Base-by-base conservation (phyloP, 202 grass and related monocot genomes). In the Alloteropsis angusta region DNA sequence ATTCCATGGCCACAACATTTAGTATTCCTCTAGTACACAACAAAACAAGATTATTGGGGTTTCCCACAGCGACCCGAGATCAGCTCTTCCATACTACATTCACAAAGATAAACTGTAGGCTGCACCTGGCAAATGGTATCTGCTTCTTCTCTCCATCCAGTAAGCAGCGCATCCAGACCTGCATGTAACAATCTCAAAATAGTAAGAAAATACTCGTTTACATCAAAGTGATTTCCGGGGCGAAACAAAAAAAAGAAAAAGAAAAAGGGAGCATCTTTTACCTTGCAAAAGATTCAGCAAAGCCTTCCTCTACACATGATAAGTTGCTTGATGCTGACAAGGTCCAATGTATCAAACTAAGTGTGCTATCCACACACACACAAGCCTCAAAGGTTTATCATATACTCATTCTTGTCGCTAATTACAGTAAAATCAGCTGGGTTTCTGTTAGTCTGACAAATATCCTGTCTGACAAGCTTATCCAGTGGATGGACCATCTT, bases 361-460 rank as follows among this genome's bases (percentile, higher is more conserved):
- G 34, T 50, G 28, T 52, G 38, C 61, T 60, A 50, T 61, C 57
- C 57, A 41, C 56, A 54, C 15, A 9, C 35, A 5, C 38, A 34
- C 7, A 59, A 53, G 32, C 72, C 76, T 88, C 87, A 85, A 49
- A 50, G 35, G 45, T 45, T 60, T 30, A 57, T 84, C 80, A 99
- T 91, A 81, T 83, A 96, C 19, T 93, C 72, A 66, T 89, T 96
- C 32, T 92, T 58, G 19, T 94, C 85, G 82, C 84, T 90, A 35
- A 94, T 50, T 65, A 72, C 56, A 44, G 91, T 92, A 69, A 94
- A 90, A 69, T 93, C 95, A 43, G 85, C 79, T 67, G 87, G 92
- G 39, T 98, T 98, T 89, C 45, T 87, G 78, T 94, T 98, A 65
- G 91, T 78, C 64, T 79, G 5, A 42, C 89, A 98, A 44, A 87